Evolutionary conservation across 352 stramenopile genomes (phyloP).

Genomic region (Globisporangium spinosum): DNA sequence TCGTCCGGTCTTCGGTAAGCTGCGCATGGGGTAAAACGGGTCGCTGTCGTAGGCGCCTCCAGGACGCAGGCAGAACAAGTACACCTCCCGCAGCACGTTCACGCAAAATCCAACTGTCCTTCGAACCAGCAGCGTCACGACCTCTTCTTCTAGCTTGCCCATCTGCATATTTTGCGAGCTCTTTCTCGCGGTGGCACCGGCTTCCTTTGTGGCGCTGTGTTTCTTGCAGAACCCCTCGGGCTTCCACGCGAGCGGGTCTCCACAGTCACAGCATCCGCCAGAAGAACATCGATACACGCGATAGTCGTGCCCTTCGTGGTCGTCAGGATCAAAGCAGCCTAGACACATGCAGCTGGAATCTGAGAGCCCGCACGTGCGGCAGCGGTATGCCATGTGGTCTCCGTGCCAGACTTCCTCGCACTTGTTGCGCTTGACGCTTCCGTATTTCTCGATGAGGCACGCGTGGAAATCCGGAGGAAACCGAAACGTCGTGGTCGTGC

Average conservation of each 20-base stretch:
- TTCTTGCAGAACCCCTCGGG: slow-evolving; percentile 76
- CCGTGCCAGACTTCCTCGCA: slow-evolving; percentile 87
- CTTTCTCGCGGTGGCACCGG: background rate
- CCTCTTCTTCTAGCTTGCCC: slow-evolving; percentile 31
- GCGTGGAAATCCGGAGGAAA: slow-evolving; percentile 38
- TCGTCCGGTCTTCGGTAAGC: slow-evolving; percentile 44
- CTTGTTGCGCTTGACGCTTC: slow-evolving; percentile 68
- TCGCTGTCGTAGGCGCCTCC: slow-evolving; percentile 29
- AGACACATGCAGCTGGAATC: slow-evolving; percentile 88
- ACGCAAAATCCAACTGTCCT: slow-evolving; percentile 51
- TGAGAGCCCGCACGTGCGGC: slow-evolving; percentile 74
- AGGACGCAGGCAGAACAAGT: slow-evolving; percentile 43
- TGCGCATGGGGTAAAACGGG: slow-evolving; percentile 27
- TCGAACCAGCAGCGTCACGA: slow-evolving; percentile 43
- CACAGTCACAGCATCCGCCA: slow-evolving; percentile 80
- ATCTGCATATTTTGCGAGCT: slow-evolving; percentile 25
- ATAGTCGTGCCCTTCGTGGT: slow-evolving; percentile 81
- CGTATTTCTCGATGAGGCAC: slow-evolving; percentile 52
- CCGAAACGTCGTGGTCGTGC: slow-evolving; percentile 22
- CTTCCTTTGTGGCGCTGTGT: slow-evolving; percentile 28
- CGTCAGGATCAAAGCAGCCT: slow-evolving; percentile 68
- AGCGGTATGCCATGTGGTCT: slow-evolving; percentile 86
- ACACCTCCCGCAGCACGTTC: slow-evolving; percentile 54
- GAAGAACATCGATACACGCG: slow-evolving; percentile 79
- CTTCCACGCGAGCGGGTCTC: slow-evolving; percentile 75